These are phyloP conservation scores for Diplodia seriata DNA, from an alignment of 2,329 filamentous ascomycete genomes.

Conservation along the genomic window DNA sequence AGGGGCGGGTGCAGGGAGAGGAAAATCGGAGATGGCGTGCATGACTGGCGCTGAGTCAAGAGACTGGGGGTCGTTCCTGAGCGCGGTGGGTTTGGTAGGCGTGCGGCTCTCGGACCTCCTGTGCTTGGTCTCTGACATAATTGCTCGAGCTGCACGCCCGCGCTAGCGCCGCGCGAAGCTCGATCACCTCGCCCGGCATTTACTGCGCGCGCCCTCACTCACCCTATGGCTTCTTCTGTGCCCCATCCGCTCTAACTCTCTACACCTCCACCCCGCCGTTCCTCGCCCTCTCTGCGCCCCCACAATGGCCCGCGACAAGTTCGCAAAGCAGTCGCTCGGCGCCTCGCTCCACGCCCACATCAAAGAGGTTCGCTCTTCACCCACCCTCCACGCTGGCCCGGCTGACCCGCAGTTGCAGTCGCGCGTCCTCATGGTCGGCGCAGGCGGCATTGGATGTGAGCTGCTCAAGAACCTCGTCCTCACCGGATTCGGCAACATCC, in stretches of 20 bases:
- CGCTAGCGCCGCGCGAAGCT: slow-evolving; percentile 29
- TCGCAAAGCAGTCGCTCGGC: slow-evolving; percentile 69
- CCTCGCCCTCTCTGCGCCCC: slow-evolving; percentile 29
- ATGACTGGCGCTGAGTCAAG: slow-evolving; percentile 9
- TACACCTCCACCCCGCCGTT: slow-evolving; percentile 25
- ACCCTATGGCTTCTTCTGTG: slow-evolving; percentile 32
- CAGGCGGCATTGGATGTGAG: slow-evolving; percentile 96
- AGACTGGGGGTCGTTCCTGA: slow-evolving; percentile 15
- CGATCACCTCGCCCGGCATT: slow-evolving; percentile 28
- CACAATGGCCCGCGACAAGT: slow-evolving; percentile 57
- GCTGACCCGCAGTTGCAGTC: slow-evolving; percentile 62
- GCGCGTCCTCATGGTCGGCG: slow-evolving; percentile 90
- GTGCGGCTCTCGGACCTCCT: slow-evolving; percentile 23
- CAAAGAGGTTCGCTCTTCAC: slow-evolving; percentile 65
- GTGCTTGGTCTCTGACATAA: slow-evolving; percentile 27
- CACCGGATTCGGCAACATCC: slow-evolving; percentile 88
- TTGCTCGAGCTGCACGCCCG: slow-evolving; percentile 19
- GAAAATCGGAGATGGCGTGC: slow-evolving; percentile 14
- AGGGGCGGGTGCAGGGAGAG: slow-evolving; percentile 2
- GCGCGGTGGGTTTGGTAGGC: slow-evolving; percentile 16
- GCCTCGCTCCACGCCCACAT: slow-evolving; percentile 67
- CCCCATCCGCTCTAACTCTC: slow-evolving; percentile 23
- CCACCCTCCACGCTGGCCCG: slow-evolving; percentile 12
- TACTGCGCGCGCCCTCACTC: slow-evolving; percentile 24
- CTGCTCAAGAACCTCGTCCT: slow-evolving; percentile 95